A percentile compares a stretch with the other conserved stretches of the same genome.
Conservation (phyloP, 2,329 filamentous ascomycete species). For the Lasiodiplodia hormozganensis region DNA sequence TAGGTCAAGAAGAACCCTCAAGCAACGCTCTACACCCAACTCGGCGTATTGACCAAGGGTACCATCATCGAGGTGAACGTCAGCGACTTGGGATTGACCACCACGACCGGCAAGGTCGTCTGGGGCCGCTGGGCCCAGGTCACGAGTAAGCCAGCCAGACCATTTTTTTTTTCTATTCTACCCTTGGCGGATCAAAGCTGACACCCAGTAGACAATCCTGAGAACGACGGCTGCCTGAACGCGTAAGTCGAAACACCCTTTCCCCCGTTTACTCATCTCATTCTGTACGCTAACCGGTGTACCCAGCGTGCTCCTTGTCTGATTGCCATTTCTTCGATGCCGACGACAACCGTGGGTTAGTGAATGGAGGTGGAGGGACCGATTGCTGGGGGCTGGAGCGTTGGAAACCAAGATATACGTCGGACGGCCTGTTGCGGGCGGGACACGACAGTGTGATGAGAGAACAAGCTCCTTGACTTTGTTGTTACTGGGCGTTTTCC, state of each 20-base stretch:
- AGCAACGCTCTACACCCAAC: slow-evolving; percentile 76
- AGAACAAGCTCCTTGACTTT: neutral
- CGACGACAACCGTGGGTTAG: neutral
- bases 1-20: slow-evolving; percentile 83
- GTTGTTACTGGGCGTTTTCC: neutral
- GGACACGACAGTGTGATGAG: too few species aligned
- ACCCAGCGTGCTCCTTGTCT: slow-evolving; percentile 1
- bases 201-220: slow-evolving; percentile 37
- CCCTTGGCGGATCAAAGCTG: neutral
- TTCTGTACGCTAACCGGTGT: neutral
- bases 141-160: slow-evolving; percentile 35
- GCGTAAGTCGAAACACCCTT: slow-evolving; percentile 31
- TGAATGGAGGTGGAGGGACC: too few species aligned
- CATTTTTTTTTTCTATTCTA: neutral
- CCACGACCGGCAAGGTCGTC: slow-evolving; percentile 66
- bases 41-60: slow-evolving; percentile 82
- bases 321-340: neutral
- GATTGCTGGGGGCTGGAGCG: neutral
- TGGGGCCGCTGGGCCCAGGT: slow-evolving; percentile 66
- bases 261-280: neutral
- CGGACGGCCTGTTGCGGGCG: too few species aligned
- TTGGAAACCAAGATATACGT: too few species aligned
- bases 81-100: slow-evolving; percentile 87
- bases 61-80: slow-evolving; percentile 90
- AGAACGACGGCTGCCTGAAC: slow-evolving; percentile 49